phyloP scores from a whole-genome alignment of 2,329 filamentous ascomycete genomes.

The Elsinoe necatrix region DNA sequence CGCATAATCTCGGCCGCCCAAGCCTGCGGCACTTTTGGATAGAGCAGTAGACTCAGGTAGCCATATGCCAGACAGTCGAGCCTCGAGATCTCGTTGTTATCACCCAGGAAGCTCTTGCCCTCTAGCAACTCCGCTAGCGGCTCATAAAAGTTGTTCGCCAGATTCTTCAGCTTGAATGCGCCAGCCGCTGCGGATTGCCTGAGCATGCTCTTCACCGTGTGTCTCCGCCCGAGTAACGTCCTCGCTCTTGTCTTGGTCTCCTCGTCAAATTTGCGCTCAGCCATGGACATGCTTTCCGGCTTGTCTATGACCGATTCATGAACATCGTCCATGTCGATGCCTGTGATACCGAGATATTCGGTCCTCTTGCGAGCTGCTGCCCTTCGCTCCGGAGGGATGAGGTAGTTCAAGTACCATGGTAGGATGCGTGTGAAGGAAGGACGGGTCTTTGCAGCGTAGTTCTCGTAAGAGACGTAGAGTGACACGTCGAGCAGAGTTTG shows the following conservation, averaged over 20 bases:
- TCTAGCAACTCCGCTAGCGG: slow-evolving; percentile 59
- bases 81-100: slow-evolving; percentile 45
- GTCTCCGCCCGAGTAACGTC: slow-evolving; percentile 47
- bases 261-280: slow-evolving; percentile 11
- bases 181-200: slow-evolving; percentile 60
- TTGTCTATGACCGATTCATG: slow-evolving; percentile 31
- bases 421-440: slow-evolving; percentile 74
- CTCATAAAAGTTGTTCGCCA: slow-evolving; percentile 62
- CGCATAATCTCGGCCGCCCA: slow-evolving; percentile 54
- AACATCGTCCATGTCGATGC: slow-evolving; percentile 38
- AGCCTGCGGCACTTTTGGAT: slow-evolving; percentile 51
- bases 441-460: slow-evolving; percentile 70
- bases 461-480: slow-evolving; percentile 81
- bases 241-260: slow-evolving; percentile 33
- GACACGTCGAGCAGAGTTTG: slow-evolving; percentile 73
- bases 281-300: slow-evolving; percentile 25
- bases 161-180: slow-evolving; percentile 65
- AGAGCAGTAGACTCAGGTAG: slow-evolving; percentile 67
- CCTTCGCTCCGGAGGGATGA: slow-evolving; percentile 65
- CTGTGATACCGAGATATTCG: slow-evolving; percentile 39
- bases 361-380: slow-evolving; percentile 62
- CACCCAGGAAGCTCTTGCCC: slow-evolving; percentile 49
- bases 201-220: slow-evolving; percentile 54
- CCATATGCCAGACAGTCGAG: slow-evolving; percentile 75
- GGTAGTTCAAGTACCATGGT: slow-evolving; percentile 82